Percentiles rank a stretch among this genome's conserved stretches.
These are phyloP conservation scores for Gloeophyllum trabeum DNA, from an alignment of 768 basidiomycete genomes.

Conservation along the genomic window DNA sequence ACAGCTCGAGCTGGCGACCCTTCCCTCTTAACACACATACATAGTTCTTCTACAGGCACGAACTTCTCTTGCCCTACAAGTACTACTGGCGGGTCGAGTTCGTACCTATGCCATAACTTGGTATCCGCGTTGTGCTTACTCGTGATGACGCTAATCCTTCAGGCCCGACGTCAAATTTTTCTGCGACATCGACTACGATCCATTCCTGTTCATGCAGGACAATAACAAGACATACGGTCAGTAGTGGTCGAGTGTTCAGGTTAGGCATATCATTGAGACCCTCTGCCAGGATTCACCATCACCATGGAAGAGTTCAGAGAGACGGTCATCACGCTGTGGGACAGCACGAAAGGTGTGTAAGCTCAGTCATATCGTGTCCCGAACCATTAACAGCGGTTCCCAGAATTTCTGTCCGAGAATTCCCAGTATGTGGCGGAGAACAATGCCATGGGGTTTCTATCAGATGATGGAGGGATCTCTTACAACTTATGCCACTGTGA, in stretches of 20 bases:
- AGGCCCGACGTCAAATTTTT: constrained; percentile 74
- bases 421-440: constrained; percentile 49
- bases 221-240: constrained; percentile 76
- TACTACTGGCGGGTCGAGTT: constrained; percentile 92
- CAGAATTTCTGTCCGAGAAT: constrained; percentile 58
- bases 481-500: constrained; percentile 74
- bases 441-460: constrained; percentile 66
- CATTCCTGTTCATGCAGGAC: constrained; percentile 73
- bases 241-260: not conserved
- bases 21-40: not conserved
- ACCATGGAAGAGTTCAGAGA: constrained; percentile 67
- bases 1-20: not conserved
- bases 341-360: constrained; percentile 48
- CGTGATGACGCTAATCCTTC: constrained; percentile 1
- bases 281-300: constrained; percentile 57
- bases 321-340: constrained; percentile 79
- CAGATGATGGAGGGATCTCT: constrained; percentile 55
- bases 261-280: not conserved
- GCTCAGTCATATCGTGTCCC: not conserved
- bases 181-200: constrained; percentile 55
- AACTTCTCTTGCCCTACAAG: constrained; percentile 60
- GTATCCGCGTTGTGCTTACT: constrained; percentile 7
- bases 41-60: constrained; percentile 79
- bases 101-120: constrained; percentile 15
- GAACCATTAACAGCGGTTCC: constrained; percentile 1